A percentile compares a stretch with the other conserved stretches of the same genome.
Evolutionary conservation across 75 land plant genomes (phyloP).

Genomic region (Pseudotsuga menziesii): DNA sequence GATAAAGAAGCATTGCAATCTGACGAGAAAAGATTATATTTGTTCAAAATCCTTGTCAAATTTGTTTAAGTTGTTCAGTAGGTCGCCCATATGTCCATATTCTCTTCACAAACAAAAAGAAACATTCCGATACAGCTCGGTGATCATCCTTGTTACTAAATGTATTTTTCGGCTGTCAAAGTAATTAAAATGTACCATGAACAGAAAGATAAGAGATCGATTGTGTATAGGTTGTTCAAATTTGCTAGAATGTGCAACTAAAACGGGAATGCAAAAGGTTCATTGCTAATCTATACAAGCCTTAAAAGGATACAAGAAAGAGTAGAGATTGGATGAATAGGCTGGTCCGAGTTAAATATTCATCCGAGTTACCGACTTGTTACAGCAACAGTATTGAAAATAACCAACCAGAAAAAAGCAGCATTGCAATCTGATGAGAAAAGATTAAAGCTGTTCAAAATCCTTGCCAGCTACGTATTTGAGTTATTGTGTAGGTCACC

Average conservation of each 20-base stretch:
- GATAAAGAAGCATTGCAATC: neutral
- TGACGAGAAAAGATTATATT: neutral
- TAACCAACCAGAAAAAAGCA: neutral
- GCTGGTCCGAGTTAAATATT: conserved; percentile 48
- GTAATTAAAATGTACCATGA: neutral
- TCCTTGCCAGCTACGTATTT: neutral
- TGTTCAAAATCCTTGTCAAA: neutral
- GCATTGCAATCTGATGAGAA: neutral
- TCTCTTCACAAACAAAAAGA: neutral
- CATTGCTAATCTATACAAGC: neutral
- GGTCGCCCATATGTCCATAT: neutral
- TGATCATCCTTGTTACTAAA: neutral
- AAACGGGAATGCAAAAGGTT: neutral
- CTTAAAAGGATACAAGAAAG: conserved; percentile 43
- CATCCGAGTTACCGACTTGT: conserved; percentile 16
- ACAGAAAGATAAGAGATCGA: neutral
- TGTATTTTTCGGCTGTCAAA: neutral
- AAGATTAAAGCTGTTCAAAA: neutral
- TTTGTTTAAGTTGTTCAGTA: neutral
- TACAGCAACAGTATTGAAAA: neutral
- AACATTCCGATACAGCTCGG: neutral
- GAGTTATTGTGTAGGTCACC: neutral
- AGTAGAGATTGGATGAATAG: conserved; percentile 28
- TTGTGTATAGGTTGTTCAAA: neutral
- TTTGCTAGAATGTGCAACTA: neutral